phyloP scores from a whole-genome alignment of 2,329 filamentous ascomycete genomes.

The Cyphellophora europaea region DNA sequence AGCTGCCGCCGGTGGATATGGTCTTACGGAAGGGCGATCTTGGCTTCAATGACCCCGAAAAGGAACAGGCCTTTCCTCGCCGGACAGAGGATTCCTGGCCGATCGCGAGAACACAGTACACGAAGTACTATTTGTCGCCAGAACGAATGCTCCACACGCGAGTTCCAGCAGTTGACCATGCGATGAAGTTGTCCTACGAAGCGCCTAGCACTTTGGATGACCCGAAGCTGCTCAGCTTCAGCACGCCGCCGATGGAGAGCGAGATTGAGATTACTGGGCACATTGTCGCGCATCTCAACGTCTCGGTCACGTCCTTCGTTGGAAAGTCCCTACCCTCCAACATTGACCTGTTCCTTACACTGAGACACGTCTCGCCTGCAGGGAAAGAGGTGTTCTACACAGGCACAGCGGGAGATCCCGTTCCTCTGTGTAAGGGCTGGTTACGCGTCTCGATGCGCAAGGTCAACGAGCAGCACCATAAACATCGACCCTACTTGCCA shows the following conservation, averaged over 20 bases:
- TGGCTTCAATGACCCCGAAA: slow-evolving; percentile 55
- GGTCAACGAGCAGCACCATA: slow-evolving; percentile 32
- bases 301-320: slow-evolving; percentile 41
- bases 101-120: slow-evolving; percentile 56
- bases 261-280: slow-evolving; percentile 65
- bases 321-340: slow-evolving; percentile 37
- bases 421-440: slow-evolving; percentile 47
- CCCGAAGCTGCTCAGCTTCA: slow-evolving; percentile 49
- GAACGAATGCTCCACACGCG: slow-evolving; percentile 30
- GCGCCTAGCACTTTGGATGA: slow-evolving; percentile 50
- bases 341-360: slow-evolving; percentile 46
- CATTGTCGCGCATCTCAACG: slow-evolving; percentile 53
- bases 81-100: slow-evolving; percentile 58
- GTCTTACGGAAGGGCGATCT: slow-evolving; percentile 57
- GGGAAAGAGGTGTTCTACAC: slow-evolving; percentile 48
- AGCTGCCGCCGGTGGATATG: slow-evolving; percentile 46
- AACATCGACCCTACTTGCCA: slow-evolving; percentile 37
- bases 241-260: slow-evolving; percentile 45
- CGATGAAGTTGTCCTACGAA: slow-evolving; percentile 44
- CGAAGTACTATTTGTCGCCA: slow-evolving; percentile 49
- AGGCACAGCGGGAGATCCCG: slow-evolving; percentile 45
- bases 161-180: slow-evolving; percentile 20
- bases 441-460: slow-evolving; percentile 43
- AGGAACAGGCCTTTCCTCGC: slow-evolving; percentile 46
- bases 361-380: slow-evolving; percentile 39